These are phyloP conservation scores for Leptographium flavum DNA, from an alignment of 2,329 filamentous ascomycete species.

Conservation along the genomic window DNA sequence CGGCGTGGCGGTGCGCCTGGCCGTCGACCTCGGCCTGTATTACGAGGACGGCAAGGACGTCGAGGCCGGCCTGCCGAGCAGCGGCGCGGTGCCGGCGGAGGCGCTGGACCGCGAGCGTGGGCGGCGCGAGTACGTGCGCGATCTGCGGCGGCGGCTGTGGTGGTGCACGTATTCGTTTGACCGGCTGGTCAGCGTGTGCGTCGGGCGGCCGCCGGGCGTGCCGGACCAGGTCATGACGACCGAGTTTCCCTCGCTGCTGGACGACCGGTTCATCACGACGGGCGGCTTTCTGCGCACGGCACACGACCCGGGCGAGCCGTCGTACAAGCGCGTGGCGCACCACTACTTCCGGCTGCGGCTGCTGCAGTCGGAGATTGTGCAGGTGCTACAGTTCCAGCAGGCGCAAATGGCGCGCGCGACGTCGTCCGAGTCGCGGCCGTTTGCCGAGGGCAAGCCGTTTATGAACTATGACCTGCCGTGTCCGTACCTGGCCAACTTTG, in stretches of 20 bases:
- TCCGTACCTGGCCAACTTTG: slow-evolving; percentile 71
- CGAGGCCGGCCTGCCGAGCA: slow-evolving; percentile 42
- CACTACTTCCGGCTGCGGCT: slow-evolving; percentile 85
- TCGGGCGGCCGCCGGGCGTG: slow-evolving; percentile 84
- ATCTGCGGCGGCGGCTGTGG: slow-evolving; percentile 77
- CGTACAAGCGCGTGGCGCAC: slow-evolving; percentile 80
- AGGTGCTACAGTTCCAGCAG: slow-evolving; percentile 86
- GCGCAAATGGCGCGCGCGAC: slow-evolving; percentile 60
- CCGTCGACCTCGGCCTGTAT: slow-evolving; percentile 82
- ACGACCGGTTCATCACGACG: slow-evolving; percentile 77
- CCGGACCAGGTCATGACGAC: slow-evolving; percentile 95
- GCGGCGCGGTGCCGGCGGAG: slow-evolving; percentile 22
- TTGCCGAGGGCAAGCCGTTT: slow-evolving; percentile 41
- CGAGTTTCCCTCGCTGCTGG: slow-evolving; percentile 77
- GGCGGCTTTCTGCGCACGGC: slow-evolving; percentile 54
- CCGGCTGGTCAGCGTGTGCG: slow-evolving; percentile 85
- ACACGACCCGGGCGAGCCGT: slow-evolving; percentile 44
- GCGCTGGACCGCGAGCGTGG: slow-evolving; percentile 35
- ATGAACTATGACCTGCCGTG: slow-evolving; percentile 70
- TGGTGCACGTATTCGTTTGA: slow-evolving; percentile 97
- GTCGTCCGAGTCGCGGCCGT: slow-evolving; percentile 51
- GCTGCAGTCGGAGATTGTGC: slow-evolving; percentile 86
- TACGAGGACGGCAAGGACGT: slow-evolving; percentile 70
- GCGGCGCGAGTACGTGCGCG: slow-evolving; percentile 70
- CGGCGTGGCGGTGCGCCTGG: slow-evolving; percentile 79